Evolutionary conservation across 129 eudicot species (phyloP), one percentile per base, ranked within the genome.

Genomic region (Deinandra increscens): DNA sequence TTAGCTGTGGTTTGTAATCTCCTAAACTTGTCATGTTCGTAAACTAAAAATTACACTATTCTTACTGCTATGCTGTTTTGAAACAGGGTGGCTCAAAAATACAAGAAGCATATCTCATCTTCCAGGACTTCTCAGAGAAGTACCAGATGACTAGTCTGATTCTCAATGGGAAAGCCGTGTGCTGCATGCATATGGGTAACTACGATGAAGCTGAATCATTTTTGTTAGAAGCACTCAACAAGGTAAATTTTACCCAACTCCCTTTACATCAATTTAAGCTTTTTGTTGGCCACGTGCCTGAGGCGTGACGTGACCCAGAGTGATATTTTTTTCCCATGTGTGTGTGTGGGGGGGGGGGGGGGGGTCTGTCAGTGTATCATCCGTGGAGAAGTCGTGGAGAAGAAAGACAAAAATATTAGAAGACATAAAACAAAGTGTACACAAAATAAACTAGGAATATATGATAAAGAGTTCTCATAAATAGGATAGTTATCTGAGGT

Each of bases 111-210:
- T 93, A 85, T 82, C 99, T 89, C 73, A 93, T 93, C 68, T 93
- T 83, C 65, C 97, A 93, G 78, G 99, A 93, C 70, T 93, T 93
- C 87, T 93, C 97, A 23, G 97, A 93, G 86, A 89, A 80, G 85
- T 85, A 85, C 75, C 90, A 79, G 60, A 80, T 87, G 90, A 93
- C 99, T 68, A 86, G 85, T 65, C 81, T 89, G 75, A 73, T 93
- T 70, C 90, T 93, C 31, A 93, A 93, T 77, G 97, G 97, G 82
- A 93, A 87, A 74, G 99, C 99, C 65, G 95, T 89, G 39, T 89
- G 99, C 81, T 85, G 95, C 85, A 89, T 93, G 93, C 99, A 93
- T 75, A 93, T 89, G 93, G 99, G 93, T 5, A 91, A 87, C 69
- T 87, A 87, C 60, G 95, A 87, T 51, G 99, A 93, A 82, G 99